Evolutionary conservation across 1,284 basidiomycete species (phyloP), one percentile per base, ranked within the genome.

Genomic region (Trametes pubescens): DNA sequence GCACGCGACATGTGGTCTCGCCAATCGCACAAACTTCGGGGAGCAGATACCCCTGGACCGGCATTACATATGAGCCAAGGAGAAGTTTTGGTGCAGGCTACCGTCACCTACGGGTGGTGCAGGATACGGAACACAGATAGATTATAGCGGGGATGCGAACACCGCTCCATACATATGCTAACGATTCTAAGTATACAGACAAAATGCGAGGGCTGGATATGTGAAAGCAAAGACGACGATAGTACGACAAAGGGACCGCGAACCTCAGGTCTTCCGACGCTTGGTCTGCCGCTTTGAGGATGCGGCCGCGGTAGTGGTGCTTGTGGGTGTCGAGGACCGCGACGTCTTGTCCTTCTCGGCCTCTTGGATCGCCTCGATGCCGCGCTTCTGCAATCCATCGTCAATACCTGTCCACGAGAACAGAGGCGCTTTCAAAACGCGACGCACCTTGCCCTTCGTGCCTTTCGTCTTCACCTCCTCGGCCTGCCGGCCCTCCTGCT

Each of bases 391-490:
- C 29, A 60, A 16, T 55, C 10, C 22, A n/a, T 40, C 24, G 38
- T 65, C 26, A 65, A n/a, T 18, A n/a, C 51, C 6, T 43, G 51
- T 34, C 3, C 8, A 3, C 29, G 8, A n/a, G 2, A 24, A 51
- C n/a, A 37, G 47, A 46, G 46, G 58, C 53, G 46, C 1, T 26
- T 7, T 1, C n/a, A 26, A 5, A 16, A 37, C 21, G 16, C 2
- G 8, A 73, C 84, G 3, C 51, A 90, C 90, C 83, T 91, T 76
- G 61, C 87, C 86, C 76, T 87, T 87, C 11, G 81, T 74, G 2
- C 79, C 79, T 69, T 86, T 88, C 34, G 81, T 78, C 78, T 87
- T 89, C 0, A 83, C 81, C 73, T 92, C 91, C 71, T 92, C 90
- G 51, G 86, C 84, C 65, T 84, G 81, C 64, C 82, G 82, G 55